phyloP scores from a whole-genome alignment of 306 rosid genomes.

The Malus sieversii region DNA sequence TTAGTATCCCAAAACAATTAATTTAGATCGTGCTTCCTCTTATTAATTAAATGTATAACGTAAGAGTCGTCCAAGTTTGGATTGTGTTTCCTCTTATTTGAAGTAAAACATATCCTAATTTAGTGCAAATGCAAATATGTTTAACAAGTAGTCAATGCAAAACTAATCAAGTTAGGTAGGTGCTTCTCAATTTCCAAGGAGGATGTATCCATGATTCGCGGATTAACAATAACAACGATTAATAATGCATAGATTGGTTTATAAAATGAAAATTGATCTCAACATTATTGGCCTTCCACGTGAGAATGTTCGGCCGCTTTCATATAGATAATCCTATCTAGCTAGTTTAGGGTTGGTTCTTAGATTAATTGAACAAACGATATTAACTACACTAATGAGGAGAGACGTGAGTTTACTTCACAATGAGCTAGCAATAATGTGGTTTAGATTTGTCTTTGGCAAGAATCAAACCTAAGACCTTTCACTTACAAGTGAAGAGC shows the following conservation, averaged over 20 bases:
- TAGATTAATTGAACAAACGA: too few species aligned
- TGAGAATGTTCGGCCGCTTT: conserved; percentile 3
- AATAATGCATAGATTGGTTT: background rate
- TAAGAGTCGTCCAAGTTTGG: background rate
- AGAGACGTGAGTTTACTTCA: too few species aligned
- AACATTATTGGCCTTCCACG: background rate
- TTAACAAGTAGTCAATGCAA: background rate
- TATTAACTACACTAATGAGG: too few species aligned
- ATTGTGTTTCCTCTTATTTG: background rate
- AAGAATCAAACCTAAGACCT: too few species aligned
- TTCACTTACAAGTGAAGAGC: too few species aligned
- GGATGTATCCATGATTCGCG: conserved; percentile 5
- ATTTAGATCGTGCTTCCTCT: background rate
- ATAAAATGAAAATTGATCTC: background rate
- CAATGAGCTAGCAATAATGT: too few species aligned
- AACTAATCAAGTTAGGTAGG: background rate
- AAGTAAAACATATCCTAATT: background rate
- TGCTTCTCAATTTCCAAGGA: conserved; percentile 11
- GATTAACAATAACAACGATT: background rate
- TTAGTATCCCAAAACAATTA: background rate
- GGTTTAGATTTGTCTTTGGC: too few species aligned
- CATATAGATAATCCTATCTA: background rate
- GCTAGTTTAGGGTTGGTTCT: background rate
- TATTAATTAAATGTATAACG: background rate
- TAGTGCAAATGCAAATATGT: too few species aligned